Percentiles rank a stretch among this genome's conserved stretches.
Conservation (phyloP, 2,329 filamentous ascomycete genomes). For the Aspergillus uvarum region DNA sequence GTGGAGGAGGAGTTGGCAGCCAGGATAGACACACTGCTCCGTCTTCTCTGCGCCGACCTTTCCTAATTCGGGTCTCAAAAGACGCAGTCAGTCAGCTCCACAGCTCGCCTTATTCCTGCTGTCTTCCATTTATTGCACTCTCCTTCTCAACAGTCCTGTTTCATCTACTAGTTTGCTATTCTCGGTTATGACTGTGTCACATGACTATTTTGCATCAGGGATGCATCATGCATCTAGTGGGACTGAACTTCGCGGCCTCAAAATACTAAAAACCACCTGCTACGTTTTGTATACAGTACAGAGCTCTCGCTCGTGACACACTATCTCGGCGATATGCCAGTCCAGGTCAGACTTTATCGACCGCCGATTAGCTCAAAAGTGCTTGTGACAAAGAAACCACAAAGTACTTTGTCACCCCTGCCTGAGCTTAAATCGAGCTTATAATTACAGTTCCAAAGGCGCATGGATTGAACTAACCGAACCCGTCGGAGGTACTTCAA, state of each 20-base stretch:
- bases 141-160: background rate
- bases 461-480: background rate
- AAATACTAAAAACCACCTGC: background rate
- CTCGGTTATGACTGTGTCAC: background rate
- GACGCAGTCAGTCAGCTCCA: constrained; percentile 8
- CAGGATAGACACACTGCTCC: too few relatives aligned
- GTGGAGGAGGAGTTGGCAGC: background rate
- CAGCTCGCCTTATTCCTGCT: background rate
- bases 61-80: constrained; percentile 29
- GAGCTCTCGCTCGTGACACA: too few relatives aligned
- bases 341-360: background rate
- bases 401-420: background rate
- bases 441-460: background rate
- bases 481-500: background rate
- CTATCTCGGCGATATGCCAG: background rate
- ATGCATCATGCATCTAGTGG: background rate
- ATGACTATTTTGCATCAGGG: background rate
- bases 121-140: background rate
- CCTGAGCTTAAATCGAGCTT: background rate
- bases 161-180: background rate
- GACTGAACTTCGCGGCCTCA: background rate
- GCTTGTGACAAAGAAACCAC: background rate
- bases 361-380: background rate
- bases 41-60: constrained; percentile 1
- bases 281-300: background rate